These are phyloP conservation scores for Beverwykella pulmonaria DNA, from an alignment of 495 filamentous ascomycete species.

Conservation along the genomic window DNA sequence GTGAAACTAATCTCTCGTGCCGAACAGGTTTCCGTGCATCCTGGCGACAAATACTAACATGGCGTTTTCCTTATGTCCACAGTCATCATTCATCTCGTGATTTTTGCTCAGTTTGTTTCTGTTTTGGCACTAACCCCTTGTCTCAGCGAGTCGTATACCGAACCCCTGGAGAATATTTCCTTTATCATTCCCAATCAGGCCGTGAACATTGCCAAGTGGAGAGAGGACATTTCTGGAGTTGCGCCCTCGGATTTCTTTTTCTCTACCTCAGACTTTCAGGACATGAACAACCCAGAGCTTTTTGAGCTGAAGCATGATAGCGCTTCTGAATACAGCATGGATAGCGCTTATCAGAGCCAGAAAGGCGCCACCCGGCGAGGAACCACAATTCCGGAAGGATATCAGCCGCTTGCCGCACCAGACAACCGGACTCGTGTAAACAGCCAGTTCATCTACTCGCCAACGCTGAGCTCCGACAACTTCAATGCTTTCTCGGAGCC, in stretches of 20 bases:
- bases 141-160: slow-evolving; percentile 34
- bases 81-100: slow-evolving; percentile 5
- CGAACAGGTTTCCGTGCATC: neutral
- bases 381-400: slow-evolving; percentile 17
- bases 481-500: slow-evolving; percentile 20
- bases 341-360: slow-evolving; percentile 40
- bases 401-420: slow-evolving; percentile 14
- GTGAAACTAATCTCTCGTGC: neutral
- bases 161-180: slow-evolving; percentile 28
- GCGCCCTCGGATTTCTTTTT: slow-evolving; percentile 33
- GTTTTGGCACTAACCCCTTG: slow-evolving; percentile 31
- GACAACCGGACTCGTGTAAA: slow-evolving; percentile 22
- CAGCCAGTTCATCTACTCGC: slow-evolving; percentile 42
- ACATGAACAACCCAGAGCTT: slow-evolving; percentile 22
- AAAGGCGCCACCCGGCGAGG: slow-evolving; percentile 28
- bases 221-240: slow-evolving; percentile 33
- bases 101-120: slow-evolving; percentile 6
- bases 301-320: slow-evolving; percentile 32
- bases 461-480: slow-evolving; percentile 49
- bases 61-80: slow-evolving; percentile 25
- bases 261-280: slow-evolving; percentile 14
- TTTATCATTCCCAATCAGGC: slow-evolving; percentile 24
- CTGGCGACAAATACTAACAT: slow-evolving; percentile 28
- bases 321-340: slow-evolving; percentile 37
- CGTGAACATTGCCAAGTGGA: slow-evolving; percentile 40